Evolutionary conservation across 2,329 filamentous ascomycete genomes (phyloP), one percentile per base, ranked within the genome.

Genomic region (Leptodontidium sp.): DNA sequence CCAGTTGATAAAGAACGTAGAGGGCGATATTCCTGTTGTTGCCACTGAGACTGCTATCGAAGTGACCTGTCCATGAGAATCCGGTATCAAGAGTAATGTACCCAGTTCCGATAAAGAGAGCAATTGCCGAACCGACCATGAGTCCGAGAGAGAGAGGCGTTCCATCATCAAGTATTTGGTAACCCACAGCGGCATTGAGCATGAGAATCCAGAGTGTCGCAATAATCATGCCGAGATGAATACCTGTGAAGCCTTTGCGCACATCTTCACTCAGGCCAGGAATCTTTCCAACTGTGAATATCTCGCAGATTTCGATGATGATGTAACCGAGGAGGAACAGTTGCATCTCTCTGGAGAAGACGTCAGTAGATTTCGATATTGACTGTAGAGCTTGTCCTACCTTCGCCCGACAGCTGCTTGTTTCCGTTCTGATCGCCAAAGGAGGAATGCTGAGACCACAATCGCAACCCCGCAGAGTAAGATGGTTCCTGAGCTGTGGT

Each of bases 71-170:
- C 90, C 93, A 98, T 73, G 85, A 83, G 79, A 93, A 94, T 17
- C 92, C 95, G 0, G 95, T 98, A 79, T 99, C 96, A 71, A 99
- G 90, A 14, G 94, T 92, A 77, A 99, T 97, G 80, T 98, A 99
- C 43, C 94, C 95, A 1, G 94, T 97, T 67, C 96, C 96, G 71
- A 98, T 84, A 76, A 98, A 92, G 65, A 98, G 83, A 15, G 88
- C 82, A 12, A 84, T 81, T 0, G 91, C 90, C 15, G 95, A 98
- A 52, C 83, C 82, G 62, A 90, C 71, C 64, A 97, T 89, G 4
- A 98, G 85, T 6, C 88, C 91, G 15, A 98, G 77, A 0, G 95
- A 98, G 29, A 97, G 80, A 0, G 91, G 86, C 0, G 96, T 99
- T 59, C 96, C 96, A 75, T 99, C 96, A 74, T 99, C 96, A 55